phyloP scores from a whole-genome alignment of 768 basidiomycete species.

The Coprinopsis marcescibilis region DNA sequence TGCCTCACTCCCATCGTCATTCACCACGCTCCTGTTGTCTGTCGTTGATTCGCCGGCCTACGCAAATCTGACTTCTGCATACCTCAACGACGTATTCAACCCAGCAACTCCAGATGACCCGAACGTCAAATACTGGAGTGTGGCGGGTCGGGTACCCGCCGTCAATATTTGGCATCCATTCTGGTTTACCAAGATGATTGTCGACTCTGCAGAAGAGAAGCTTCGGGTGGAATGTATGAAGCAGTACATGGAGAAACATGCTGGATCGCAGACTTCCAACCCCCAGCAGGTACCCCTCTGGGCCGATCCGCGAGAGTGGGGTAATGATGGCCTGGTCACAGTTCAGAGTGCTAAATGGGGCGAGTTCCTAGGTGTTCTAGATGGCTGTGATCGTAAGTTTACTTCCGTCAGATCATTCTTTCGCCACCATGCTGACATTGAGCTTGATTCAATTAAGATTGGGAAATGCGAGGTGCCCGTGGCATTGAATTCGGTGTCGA shows the following conservation, averaged over 20 bases:
- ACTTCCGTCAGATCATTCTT: not conserved
- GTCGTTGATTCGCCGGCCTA: constrained; percentile 96
- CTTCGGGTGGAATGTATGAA: constrained; percentile 44
- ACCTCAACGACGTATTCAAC: constrained; percentile 77
- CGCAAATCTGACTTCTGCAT: constrained; percentile 83
- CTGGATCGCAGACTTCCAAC: constrained; percentile 6
- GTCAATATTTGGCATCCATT: constrained; percentile 88
- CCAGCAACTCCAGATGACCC: constrained; percentile 74
- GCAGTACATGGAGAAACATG: constrained; percentile 19
- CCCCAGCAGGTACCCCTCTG: constrained; percentile 31
- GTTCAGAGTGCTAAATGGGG: constrained; percentile 95
- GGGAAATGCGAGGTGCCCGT: constrained; percentile 90
- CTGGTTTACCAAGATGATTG: constrained; percentile 92
- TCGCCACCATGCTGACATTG: not conserved
- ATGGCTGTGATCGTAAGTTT: constrained; percentile 73
- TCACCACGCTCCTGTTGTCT: constrained; percentile 82
- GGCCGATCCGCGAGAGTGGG: constrained; percentile 55
- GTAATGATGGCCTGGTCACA: constrained; percentile 90
- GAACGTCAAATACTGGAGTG: constrained; percentile 85
- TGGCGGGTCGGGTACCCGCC: constrained; percentile 68
- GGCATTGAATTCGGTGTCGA: constrained; percentile 67
- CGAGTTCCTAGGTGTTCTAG: constrained; percentile 85
- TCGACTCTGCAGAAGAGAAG: constrained; percentile 76
- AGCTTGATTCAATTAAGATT: constrained; percentile 39
- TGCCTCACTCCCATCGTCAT: constrained; percentile 68